phyloP scores from a whole-genome alignment of 2,329 filamentous ascomycete species.

The Pseudocercospora eumusae region DNA sequence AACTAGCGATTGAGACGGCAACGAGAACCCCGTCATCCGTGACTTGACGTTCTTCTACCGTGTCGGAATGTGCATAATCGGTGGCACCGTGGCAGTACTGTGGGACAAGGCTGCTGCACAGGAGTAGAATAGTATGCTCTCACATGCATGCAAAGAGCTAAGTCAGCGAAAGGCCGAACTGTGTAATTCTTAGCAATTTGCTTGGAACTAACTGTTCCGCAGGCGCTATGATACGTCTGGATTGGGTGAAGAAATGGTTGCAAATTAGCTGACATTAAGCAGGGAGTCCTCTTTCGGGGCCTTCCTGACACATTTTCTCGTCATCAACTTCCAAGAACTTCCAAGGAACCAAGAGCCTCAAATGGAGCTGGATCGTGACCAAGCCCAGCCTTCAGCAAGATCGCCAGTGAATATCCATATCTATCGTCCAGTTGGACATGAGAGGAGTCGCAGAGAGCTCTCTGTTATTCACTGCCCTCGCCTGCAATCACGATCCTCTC shows the following conservation, averaged over 20 bases:
- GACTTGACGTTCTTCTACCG: background rate
- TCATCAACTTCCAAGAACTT: background rate
- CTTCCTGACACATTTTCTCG: background rate
- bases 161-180: background rate
- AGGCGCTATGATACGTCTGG: background rate
- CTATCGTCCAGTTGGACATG: too few relatives aligned
- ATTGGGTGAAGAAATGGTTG: background rate
- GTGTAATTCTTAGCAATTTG: conserved; percentile 5
- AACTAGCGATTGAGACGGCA: background rate
- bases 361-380: too few relatives aligned
- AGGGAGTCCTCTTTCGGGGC: background rate
- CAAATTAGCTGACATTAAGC: background rate
- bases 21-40: background rate
- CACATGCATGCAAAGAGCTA: background rate
- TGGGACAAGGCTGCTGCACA: too few relatives aligned
- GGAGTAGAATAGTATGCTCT: too few relatives aligned
- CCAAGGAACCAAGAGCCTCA: background rate
- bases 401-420: too few relatives aligned
- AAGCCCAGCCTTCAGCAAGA: too few relatives aligned
- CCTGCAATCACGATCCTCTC: conserved; percentile 18
- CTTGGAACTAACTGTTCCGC: background rate
- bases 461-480: background rate
- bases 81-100: too few relatives aligned
- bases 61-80: background rate
- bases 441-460: background rate